A percentile compares a stretch with the other conserved stretches of the same genome.
Evolutionary conservation across 306 rosid species (phyloP).

Genomic region (Pachyrhizus erosus): DNA sequence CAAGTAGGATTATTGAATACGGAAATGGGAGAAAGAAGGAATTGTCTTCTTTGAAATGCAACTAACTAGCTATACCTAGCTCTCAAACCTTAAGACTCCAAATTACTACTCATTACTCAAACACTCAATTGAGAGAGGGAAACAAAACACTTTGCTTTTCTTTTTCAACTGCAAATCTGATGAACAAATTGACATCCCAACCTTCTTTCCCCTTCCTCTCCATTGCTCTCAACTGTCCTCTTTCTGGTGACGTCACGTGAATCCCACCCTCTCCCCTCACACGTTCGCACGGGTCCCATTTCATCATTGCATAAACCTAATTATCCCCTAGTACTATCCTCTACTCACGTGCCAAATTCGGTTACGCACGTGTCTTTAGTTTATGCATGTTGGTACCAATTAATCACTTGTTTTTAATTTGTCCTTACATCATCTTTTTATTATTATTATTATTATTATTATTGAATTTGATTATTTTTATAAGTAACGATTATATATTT

Average conservation of each 20-base stretch:
- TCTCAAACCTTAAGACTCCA: conserved; percentile 37
- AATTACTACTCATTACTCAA: conserved; percentile 49
- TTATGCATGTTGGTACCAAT: conserved; percentile 6
- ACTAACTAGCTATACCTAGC: not conserved
- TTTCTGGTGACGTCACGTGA: conserved; percentile 70
- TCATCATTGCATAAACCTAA: conserved; percentile 52
- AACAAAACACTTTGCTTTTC: conserved; percentile 49
- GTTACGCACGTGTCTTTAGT: conserved; percentile 52
- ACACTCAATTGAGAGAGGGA: conserved; percentile 53
- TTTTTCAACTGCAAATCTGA: conserved; percentile 67
- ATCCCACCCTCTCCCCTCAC: conserved; percentile 70
- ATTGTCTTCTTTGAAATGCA: conserved; percentile 44
- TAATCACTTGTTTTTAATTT: not conserved
- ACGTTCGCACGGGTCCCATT: conserved; percentile 56
- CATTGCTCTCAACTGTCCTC: conserved; percentile 30
- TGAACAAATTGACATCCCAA: conserved; percentile 65
- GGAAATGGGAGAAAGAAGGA: conserved; percentile 46
- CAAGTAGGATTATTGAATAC: conserved; percentile 50
- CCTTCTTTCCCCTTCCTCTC: conserved; percentile 47
- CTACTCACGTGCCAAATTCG: conserved; percentile 64
- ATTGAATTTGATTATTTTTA: not conserved
- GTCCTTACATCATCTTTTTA: not conserved
- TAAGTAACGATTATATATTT: not conserved
- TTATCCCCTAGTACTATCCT: conserved; percentile 21
- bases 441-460: no score